phyloP scores from a whole-genome alignment of 108 stramenopile species.

The Pseudonitzschia delicatissima region DNA sequence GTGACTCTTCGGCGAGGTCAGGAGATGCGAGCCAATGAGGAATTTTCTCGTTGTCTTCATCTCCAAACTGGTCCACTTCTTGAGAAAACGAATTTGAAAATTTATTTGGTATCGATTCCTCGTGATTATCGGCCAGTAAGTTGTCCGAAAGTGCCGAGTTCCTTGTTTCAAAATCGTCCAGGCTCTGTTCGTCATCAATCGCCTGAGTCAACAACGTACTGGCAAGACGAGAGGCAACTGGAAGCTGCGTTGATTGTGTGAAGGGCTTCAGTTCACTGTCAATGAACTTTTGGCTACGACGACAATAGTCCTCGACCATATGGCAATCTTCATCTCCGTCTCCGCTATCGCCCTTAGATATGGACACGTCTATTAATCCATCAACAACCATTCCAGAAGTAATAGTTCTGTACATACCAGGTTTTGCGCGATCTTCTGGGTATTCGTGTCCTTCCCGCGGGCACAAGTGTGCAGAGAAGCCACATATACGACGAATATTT shows the following conservation, averaged over 20 bases:
- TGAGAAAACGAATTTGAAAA: not conserved
- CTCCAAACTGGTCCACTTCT: not conserved
- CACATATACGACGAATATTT: constrained; percentile 24
- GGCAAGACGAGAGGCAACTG: not conserved
- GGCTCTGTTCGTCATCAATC: constrained; percentile 7
- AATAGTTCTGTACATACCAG: constrained; percentile 33
- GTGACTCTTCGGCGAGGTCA: not conserved
- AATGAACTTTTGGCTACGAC: constrained; percentile 7
- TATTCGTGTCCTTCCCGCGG: constrained; percentile 20
- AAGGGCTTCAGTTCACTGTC: not conserved
- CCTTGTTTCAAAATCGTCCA: not conserved
- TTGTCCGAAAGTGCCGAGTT: not conserved
- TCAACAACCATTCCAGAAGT: constrained; percentile 35
- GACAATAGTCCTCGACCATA: constrained; percentile 19
- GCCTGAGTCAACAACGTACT: constrained; percentile 4
- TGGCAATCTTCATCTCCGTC: constrained; percentile 50
- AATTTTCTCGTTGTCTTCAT: not conserved
- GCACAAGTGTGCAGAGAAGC: not conserved
- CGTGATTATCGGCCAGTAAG: not conserved
- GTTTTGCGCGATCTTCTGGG: constrained; percentile 33
- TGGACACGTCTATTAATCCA: constrained; percentile 19
- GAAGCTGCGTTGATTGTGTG: not conserved
- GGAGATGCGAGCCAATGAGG: not conserved
- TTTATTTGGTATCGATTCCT: not conserved
- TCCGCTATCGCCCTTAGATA: constrained; percentile 29